A percentile compares a stretch with the other conserved stretches of the same genome.
phyloP scores from a whole-genome alignment of 1,284 basidiomycete species.

The Vanrija pseudolonga region DNA sequence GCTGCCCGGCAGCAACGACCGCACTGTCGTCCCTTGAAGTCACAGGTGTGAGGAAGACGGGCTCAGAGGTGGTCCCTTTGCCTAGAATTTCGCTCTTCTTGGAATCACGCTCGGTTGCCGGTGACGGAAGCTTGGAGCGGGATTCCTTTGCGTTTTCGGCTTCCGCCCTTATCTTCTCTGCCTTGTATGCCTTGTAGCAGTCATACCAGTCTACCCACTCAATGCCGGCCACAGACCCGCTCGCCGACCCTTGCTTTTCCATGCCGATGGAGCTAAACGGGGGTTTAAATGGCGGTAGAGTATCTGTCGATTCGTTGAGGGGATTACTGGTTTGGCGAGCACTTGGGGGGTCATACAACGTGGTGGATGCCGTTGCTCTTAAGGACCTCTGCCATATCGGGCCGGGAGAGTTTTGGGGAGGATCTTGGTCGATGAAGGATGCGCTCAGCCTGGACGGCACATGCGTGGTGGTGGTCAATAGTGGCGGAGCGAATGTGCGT shows the following conservation, averaged over 20 bases:
- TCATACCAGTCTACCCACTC: constrained; percentile 61
- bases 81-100: background rate
- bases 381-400: background rate
- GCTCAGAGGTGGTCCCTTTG: background rate
- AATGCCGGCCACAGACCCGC: constrained; percentile 49
- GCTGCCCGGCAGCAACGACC: background rate
- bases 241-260: constrained; percentile 33
- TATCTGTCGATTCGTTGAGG: background rate
- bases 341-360: background rate
- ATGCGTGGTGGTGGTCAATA: background rate
- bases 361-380: too few species aligned
- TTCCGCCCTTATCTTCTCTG: constrained; percentile 54
- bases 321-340: background rate
- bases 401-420: too few species aligned
- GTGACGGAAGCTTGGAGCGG: background rate
- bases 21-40: constrained; percentile 35
- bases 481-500: background rate
- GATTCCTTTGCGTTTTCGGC: constrained; percentile 9
- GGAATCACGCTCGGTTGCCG: background rate
- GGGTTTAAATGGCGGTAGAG: background rate
- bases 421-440: background rate
- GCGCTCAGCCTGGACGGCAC: background rate
- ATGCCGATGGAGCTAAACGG: constrained; percentile 16
- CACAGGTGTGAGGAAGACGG: constrained; percentile 17
- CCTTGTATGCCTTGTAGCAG: constrained; percentile 57